Evolutionary conservation across 2,329 filamentous ascomycete genomes (phyloP), one percentile per base, ranked within the genome.

Genomic region (Hymenoscyphus occultus): DNA sequence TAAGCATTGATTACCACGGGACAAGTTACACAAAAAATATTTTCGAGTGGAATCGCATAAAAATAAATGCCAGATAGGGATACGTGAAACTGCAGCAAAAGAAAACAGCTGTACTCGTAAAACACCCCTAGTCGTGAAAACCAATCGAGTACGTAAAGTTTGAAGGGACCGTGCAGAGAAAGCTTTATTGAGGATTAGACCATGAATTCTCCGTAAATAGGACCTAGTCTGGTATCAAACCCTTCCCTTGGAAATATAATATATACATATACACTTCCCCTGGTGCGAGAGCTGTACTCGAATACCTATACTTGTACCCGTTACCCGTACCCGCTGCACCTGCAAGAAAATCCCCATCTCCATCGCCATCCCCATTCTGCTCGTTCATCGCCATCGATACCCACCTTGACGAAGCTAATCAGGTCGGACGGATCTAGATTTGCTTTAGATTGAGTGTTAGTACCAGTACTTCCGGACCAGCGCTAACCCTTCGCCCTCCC

Each of bases 391-490:
- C 28, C 28, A 28, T 2, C 28, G 28, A 28, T 28, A 28, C 28
- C 28, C 28, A 28, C 28, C 28, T 28, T 28, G 28, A 28, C 28
- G 28, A 35, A 35, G 35, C 35, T 35, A 35, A 35, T 35, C 35
- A 54, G 48, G 48, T 54, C 22, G n/a, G 48, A 54, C 48, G 22
- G 48, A 54, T 54, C 48, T 54, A 54, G 19, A 54, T 28, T 54
- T 10, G 22, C 22, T 22, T 28, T 54, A 54, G 48, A 54, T 54
- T 54, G 48, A 54, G 45, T 54, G 48, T 35, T 6, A 51, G 45
- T 51, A 22, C 45, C 45, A 51, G 45, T 51, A 22, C 48, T 54
- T 57, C 56, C 56, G 32, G 32, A n/a, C 35, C 56, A 57, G 16
- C 56, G 32, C 56, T 39, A 32, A 57, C 28, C 22, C 28, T 19